Conservation (phyloP, 1,139 yeast species). For the Kodamaea anthophila region DNA sequence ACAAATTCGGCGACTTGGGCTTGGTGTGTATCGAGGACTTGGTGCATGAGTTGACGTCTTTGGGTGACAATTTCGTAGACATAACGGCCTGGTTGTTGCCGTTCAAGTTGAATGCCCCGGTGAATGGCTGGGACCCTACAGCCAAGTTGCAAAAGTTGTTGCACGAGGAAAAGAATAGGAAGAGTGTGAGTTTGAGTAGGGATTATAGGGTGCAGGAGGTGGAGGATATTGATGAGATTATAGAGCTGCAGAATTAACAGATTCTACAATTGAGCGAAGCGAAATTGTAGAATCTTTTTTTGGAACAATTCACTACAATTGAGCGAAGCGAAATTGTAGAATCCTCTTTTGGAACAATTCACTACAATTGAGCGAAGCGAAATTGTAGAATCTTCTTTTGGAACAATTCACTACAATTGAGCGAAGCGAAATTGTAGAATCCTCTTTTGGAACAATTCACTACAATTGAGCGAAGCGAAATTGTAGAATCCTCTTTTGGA, state of each 20-base stretch:
- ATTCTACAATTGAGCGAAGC: too few species aligned
- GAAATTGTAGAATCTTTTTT: too few species aligned
- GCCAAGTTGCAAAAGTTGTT: constrained; percentile 48
- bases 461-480: too few species aligned
- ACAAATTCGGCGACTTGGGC: constrained; percentile 58
- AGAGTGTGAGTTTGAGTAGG: constrained; percentile 52
- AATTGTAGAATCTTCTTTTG: too few species aligned
- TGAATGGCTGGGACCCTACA: constrained; percentile 65
- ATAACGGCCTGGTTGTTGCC: constrained; percentile 63
- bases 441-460: too few species aligned
- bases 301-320: too few species aligned
- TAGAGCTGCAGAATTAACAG: constrained; percentile 52
- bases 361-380: too few species aligned
- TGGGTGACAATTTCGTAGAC: constrained; percentile 58
- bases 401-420: too few species aligned
- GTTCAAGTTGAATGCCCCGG: constrained; percentile 61
- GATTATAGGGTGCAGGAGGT: constrained; percentile 60
- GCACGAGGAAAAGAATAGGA: constrained; percentile 37
- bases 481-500: too few species aligned
- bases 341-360: too few species aligned
- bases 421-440: too few species aligned
- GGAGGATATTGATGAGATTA: constrained; percentile 56
- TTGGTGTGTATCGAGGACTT: constrained; percentile 75
- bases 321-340: too few species aligned
- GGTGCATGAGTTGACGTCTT: constrained; percentile 57